Evolutionary conservation across 768 basidiomycete species (phyloP), one percentile per base, ranked within the genome.

Genomic region (Pulveroboletus sp.): DNA sequence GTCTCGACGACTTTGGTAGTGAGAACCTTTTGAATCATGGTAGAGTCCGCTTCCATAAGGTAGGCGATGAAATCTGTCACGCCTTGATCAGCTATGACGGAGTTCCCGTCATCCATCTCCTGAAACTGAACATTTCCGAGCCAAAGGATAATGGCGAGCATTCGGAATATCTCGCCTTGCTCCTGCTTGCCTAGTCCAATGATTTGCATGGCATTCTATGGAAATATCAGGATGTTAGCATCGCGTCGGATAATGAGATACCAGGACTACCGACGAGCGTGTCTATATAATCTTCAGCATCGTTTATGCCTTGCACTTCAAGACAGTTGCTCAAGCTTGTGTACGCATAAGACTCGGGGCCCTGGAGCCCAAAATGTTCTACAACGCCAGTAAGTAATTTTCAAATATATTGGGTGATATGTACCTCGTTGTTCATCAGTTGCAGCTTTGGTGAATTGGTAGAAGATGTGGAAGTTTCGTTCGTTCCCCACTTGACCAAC

Each of bases 381-480:
- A 68, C 3, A 57, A 46, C 47, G 17, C 59, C 27, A 39, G 39
- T 57, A 33, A 67, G 51, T 53, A 49, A 39, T 42, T 30, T 28
- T 42, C 30, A 30, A 38, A 3, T 31, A 45, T 7, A 24, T 38
- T 6, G 45, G 13, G 26, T 8, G n/a, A 43, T 24, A 17, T 78
- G 50, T 60, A 90, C 93, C 93, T 68, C 92, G 82, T 68, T 97
- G 92, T 40, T 86, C 89, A 41, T 84, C 77, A 7, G 88, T 83
- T 5, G 96, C 95, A 6, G 84, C 93, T 66, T 97, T 99, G 26
- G 96, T 97, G 69, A 98, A 96, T 65, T 99, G 96, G 69, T 98
- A 99, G 76, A 99, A 98, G 53, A 99, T 94, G 63, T 99, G 96
- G 69, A 98, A 98, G 68, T 96, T 90, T 53, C 96, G 83, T 70